phyloP scores from a whole-genome alignment of 1,284 basidiomycete species.

The Inonotus hispidus region DNA sequence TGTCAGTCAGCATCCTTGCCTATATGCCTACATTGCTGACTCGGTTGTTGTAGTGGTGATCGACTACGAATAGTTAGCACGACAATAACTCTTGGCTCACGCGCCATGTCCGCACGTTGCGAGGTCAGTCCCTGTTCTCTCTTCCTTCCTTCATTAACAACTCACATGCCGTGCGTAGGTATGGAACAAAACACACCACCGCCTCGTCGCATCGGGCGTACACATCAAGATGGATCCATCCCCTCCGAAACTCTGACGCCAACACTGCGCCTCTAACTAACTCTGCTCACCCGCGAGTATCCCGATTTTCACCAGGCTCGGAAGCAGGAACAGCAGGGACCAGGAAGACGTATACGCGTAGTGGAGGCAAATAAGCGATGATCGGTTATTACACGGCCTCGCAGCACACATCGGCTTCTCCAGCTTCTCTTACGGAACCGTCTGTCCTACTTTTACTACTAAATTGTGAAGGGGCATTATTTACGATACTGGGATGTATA shows the following conservation, averaged over 20 bases:
- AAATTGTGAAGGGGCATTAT: too few species aligned
- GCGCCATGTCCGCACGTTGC: slow-evolving; percentile 37
- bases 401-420: too few species aligned
- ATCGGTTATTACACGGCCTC: too few species aligned
- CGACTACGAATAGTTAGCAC: slow-evolving; percentile 43
- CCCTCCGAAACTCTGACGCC: slow-evolving; percentile 16
- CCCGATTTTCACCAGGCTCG: too few species aligned
- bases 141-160: neutral
- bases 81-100: slow-evolving; percentile 38
- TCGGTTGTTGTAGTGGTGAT: slow-evolving; percentile 38
- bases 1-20: slow-evolving; percentile 32
- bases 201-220: slow-evolving; percentile 47
- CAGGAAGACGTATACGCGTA: too few species aligned
- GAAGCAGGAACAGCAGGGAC: too few species aligned
- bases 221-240: slow-evolving; percentile 52
- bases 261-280: neutral
- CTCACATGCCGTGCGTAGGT: slow-evolving; percentile 32
- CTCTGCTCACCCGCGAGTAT: too few species aligned
- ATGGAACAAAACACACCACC: slow-evolving; percentile 46
- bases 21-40: neutral
- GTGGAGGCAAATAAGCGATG: too few species aligned
- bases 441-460: too few species aligned
- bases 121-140: slow-evolving; percentile 34
- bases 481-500: too few species aligned
- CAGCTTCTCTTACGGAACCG: too few species aligned